phyloP scores from a whole-genome alignment of 768 basidiomycete genomes.

The Aureoboletus auriporus region DNA sequence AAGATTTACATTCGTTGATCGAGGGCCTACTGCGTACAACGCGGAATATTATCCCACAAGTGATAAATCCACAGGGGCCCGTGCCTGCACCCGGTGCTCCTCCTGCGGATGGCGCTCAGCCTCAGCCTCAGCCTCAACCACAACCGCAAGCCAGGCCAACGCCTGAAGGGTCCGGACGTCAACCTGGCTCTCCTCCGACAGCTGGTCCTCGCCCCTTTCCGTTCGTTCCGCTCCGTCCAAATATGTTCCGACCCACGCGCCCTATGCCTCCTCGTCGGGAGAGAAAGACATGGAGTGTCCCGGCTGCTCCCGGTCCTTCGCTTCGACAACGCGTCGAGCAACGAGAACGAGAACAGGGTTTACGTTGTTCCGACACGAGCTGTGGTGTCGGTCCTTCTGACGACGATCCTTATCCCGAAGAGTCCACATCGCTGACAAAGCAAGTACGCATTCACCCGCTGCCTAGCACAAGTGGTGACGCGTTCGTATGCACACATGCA shows the following conservation, averaged over 20 bases:
- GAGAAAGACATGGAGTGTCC: constrained; percentile 52
- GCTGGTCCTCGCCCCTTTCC: constrained; percentile 17
- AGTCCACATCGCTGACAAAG: constrained; percentile 17
- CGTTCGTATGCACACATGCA: constrained; percentile 50
- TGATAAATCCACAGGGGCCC: constrained; percentile 13
- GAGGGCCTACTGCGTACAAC: constrained; percentile 26
- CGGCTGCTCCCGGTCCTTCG: constrained; percentile 63
- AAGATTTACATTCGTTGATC: constrained; percentile 24
- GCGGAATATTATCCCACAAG: constrained; percentile 21
- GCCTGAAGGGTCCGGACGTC: constrained; percentile 7
- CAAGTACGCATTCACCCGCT: constrained; percentile 23
- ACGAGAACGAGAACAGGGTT: constrained; percentile 65
- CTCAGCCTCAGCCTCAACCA: constrained; percentile 10
- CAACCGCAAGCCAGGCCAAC: constrained; percentile 8
- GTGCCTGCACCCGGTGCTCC: not conserved
- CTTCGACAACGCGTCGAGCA: constrained; percentile 71
- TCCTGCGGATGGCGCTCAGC: not conserved
- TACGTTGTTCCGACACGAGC: constrained; percentile 67
- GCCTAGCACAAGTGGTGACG: constrained; percentile 13
- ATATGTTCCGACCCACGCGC: constrained; percentile 21
- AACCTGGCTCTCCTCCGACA: not conserved
- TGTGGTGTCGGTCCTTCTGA: constrained; percentile 76
- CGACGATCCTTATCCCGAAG: constrained; percentile 52
- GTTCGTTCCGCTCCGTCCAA: constrained; percentile 11
- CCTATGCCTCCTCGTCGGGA: constrained; percentile 21